Evolutionary conservation across 1,284 basidiomycete genomes (phyloP).

Genomic region (Singerocomus inundabilis): DNA sequence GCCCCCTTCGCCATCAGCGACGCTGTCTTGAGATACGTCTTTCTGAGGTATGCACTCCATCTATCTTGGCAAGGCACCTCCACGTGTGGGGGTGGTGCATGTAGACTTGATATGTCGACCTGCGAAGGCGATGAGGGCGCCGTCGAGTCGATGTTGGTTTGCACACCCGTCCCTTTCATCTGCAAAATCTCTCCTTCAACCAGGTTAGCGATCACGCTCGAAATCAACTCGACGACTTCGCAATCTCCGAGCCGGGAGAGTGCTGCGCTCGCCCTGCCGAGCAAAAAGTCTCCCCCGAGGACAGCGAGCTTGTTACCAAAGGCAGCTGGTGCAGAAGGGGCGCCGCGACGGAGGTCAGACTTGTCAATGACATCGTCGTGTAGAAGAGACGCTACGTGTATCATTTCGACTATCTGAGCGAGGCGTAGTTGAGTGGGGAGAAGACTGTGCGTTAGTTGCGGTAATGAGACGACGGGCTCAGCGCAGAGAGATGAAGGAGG

Average conservation of each 20-base stretch:
- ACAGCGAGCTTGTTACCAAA: conserved; percentile 97
- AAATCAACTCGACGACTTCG: conserved; percentile 93
- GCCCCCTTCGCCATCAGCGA: conserved; percentile 94
- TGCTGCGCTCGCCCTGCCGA: conserved; percentile 88
- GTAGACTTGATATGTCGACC: conserved; percentile 23
- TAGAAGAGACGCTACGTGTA: conserved; percentile 93
- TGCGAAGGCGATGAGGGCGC: background rate
- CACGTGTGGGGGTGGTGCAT: conserved; percentile 17
- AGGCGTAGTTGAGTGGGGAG: conserved; percentile 90
- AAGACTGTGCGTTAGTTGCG: conserved; percentile 35
- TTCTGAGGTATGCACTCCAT: conserved; percentile 89
- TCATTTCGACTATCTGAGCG: conserved; percentile 98
- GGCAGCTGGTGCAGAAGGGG: conserved; percentile 80
- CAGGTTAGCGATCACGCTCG: conserved; percentile 91
- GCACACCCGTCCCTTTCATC: conserved; percentile 49
- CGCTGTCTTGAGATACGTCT: conserved; percentile 96
- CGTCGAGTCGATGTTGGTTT: background rate
- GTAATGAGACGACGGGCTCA: conserved; percentile 16
- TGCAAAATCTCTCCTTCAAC: conserved; percentile 97
- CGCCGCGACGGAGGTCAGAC: conserved; percentile 79
- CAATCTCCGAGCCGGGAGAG: conserved; percentile 82
- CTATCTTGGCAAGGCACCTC: conserved; percentile 41
- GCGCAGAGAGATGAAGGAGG: conserved; percentile 38
- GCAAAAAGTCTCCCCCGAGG: conserved; percentile 92
- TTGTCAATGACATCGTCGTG: conserved; percentile 96